Evolutionary conservation across 345 rosid genomes (phyloP).

Genomic region (Citrus trifoliata): DNA sequence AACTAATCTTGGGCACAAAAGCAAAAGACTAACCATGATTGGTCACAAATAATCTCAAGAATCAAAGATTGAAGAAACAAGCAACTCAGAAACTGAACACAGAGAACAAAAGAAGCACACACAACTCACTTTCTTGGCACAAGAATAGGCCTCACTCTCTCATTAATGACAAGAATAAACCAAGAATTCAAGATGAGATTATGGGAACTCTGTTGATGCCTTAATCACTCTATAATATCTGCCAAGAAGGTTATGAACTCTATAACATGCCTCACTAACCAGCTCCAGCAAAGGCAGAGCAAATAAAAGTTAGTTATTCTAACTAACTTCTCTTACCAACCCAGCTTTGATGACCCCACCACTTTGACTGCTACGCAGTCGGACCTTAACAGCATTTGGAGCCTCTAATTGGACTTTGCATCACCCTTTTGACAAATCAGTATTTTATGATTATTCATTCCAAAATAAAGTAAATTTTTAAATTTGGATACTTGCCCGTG

Average conservation of each 20-base stretch:
- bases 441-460: neutral
- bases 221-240: neutral
- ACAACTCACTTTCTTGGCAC: neutral
- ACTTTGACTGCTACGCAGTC: neutral
- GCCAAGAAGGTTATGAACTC: neutral
- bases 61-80: neutral
- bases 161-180: neutral
- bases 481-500: conserved; percentile 9
- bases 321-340: neutral
- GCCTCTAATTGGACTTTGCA: neutral
- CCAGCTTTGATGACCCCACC: neutral
- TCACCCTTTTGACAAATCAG: neutral
- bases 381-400: neutral
- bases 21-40: neutral
- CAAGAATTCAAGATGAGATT: neutral
- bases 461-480: neutral
- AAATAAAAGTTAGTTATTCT: neutral
- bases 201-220: neutral
- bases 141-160: neutral
- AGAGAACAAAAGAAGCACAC: neutral
- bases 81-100: neutral
- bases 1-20: neutral
- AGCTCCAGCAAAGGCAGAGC: neutral
- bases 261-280: neutral
- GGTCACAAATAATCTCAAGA: neutral